These are phyloP conservation scores for Neurospora intermedia DNA, from an alignment of 495 filamentous ascomycete genomes.

Conservation along the genomic window DNA sequence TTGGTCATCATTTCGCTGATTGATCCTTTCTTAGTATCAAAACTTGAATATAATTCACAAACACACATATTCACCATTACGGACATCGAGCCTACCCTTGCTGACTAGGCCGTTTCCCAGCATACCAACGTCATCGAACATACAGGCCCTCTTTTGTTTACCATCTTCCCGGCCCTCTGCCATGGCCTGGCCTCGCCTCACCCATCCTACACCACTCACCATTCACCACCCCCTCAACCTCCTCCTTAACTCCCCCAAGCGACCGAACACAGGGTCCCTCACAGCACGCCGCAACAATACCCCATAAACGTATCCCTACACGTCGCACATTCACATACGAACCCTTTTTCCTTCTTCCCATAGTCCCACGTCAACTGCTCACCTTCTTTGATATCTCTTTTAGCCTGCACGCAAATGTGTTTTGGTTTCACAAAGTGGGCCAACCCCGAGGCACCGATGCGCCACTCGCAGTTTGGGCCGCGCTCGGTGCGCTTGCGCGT, in stretches of 20 bases:
- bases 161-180: no score
- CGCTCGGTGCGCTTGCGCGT: neutral
- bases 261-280: neutral
- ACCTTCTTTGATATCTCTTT: conserved; percentile 14
- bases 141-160: neutral
- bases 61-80: neutral
- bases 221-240: neutral
- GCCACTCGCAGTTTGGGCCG: conserved; percentile 19
- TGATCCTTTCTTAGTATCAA: neutral
- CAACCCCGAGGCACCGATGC: conserved; percentile 12
- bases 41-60: neutral
- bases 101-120: neutral
- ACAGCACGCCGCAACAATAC: conserved; percentile 6
- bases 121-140: neutral
- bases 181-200: neutral
- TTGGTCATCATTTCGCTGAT: neutral
- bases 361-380: conserved; percentile 23
- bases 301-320: conserved; percentile 4
- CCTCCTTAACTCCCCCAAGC: neutral
- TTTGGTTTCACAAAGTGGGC: conserved; percentile 9
- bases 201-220: neutral
- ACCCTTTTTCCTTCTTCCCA: conserved; percentile 12
- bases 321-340: conserved; percentile 14
- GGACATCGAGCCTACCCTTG: neutral
- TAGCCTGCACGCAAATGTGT: conserved; percentile 17